These are phyloP conservation scores for Scutellaria barbata DNA, from an alignment of 257 asterid species.

Conservation along the genomic window DNA sequence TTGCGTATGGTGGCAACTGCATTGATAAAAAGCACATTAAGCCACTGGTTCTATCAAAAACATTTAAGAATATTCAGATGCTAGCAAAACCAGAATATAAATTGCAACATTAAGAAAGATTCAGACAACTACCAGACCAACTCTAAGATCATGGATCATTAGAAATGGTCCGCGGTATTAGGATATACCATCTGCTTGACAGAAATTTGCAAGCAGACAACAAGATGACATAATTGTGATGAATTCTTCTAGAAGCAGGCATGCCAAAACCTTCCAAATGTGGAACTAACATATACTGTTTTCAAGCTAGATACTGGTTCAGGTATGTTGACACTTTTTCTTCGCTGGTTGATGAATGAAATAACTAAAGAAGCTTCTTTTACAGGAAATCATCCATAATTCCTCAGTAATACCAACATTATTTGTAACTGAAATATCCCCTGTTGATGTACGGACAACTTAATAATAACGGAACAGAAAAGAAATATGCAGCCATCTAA, in stretches of 20 bases:
- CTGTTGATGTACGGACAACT: background rate
- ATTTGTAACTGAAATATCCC: slow-evolving; percentile 5
- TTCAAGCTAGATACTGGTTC: slow-evolving; percentile 4
- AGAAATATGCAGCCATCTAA: background rate
- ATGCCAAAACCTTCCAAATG: background rate
- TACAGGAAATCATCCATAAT: background rate
- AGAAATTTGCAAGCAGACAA: background rate
- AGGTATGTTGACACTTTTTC: background rate
- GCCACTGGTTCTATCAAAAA: slow-evolving; percentile 19
- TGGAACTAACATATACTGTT: slow-evolving; percentile 11
- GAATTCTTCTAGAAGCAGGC: slow-evolving; percentile 5
- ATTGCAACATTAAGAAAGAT: slow-evolving; percentile 14
- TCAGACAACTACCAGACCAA: background rate
- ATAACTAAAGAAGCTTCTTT: background rate
- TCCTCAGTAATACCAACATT: background rate
- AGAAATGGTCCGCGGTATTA: background rate
- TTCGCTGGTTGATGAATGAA: background rate
- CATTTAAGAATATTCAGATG: background rate
- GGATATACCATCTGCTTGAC: slow-evolving; percentile 2
- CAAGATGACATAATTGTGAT: background rate
- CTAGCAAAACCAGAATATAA: slow-evolving; percentile 22
- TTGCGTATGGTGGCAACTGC: slow-evolving; percentile 73
- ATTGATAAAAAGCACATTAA: slow-evolving; percentile 31
- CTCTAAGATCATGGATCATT: slow-evolving; percentile 21
- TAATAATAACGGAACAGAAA: background rate